Evolutionary conservation across 2,329 filamentous ascomycete genomes (phyloP).

Genomic region (Talaromyces sp.): DNA sequence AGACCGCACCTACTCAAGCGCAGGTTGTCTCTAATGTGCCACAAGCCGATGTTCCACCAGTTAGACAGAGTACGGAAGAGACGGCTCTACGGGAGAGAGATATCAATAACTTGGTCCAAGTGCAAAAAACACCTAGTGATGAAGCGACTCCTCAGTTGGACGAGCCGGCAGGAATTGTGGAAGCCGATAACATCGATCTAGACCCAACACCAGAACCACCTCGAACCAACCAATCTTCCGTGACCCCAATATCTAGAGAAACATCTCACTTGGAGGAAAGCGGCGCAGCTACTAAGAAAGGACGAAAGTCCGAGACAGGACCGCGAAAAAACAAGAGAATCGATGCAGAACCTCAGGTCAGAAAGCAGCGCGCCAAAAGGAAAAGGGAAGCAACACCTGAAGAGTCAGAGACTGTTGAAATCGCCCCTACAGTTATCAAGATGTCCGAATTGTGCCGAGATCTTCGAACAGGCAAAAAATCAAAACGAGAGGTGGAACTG

Average conservation of each 20-base stretch:
- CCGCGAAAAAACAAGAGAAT: conserved; percentile 5
- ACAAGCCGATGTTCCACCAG: background rate
- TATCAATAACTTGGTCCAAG: background rate
- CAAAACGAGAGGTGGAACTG: conserved; percentile 52
- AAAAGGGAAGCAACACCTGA: conserved; percentile 41
- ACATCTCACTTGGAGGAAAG: background rate
- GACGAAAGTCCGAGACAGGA: conserved; percentile 15
- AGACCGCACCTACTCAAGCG: background rate
- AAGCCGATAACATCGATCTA: background rate
- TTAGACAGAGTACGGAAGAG: background rate
- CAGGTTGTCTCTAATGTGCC: background rate
- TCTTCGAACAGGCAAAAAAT: conserved; percentile 49
- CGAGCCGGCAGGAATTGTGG: background rate
- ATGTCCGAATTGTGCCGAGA: conserved; percentile 56
- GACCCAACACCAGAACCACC: background rate
- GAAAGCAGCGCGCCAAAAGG: conserved; percentile 24
- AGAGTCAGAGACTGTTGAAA: conserved; percentile 43
- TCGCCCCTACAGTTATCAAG: conserved; percentile 48
- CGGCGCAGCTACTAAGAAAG: conserved; percentile 12
- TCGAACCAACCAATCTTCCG: background rate
- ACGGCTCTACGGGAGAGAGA: background rate
- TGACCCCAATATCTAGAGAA: background rate
- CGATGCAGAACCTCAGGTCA: conserved; percentile 14
- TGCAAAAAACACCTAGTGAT: background rate
- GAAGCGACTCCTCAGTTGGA: background rate